Evolutionary conservation across 2,329 filamentous ascomycete species (phyloP).

Genomic region (Ophiostoma ips): DNA sequence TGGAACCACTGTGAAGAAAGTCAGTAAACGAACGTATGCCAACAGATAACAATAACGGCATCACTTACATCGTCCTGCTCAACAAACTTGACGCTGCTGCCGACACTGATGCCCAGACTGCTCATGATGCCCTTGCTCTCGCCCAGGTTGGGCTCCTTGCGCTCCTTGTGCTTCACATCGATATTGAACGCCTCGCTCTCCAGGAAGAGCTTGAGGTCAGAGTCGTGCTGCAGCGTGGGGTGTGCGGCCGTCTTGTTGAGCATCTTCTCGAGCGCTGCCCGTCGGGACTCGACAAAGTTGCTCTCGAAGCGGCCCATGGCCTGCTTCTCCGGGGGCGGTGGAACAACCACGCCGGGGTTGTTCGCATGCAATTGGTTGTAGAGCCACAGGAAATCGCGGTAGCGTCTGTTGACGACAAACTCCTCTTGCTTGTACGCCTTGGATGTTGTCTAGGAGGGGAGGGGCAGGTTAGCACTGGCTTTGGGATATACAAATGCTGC

Average conservation of each 20-base stretch:
- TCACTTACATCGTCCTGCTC: constrained; percentile 86
- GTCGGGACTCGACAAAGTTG: constrained; percentile 87
- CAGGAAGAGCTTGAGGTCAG: constrained; percentile 87
- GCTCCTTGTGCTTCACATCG: constrained; percentile 95
- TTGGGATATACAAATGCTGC: background rate
- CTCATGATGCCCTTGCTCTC: constrained; percentile 93
- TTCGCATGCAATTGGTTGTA: constrained; percentile 91
- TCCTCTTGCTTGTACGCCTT: constrained; percentile 89
- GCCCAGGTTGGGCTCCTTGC: constrained; percentile 68
- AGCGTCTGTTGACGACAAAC: constrained; percentile 85
- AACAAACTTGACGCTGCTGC: constrained; percentile 80
- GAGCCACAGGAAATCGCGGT: constrained; percentile 94
- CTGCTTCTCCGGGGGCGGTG: constrained; percentile 94
- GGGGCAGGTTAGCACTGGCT: background rate
- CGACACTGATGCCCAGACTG: constrained; percentile 65
- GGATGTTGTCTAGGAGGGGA: constrained; percentile 80
- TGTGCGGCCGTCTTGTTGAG: constrained; percentile 89
- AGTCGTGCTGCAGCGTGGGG: constrained; percentile 80
- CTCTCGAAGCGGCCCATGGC: constrained; percentile 90
- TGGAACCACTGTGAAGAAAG: constrained; percentile 67
- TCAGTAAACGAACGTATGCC: background rate
- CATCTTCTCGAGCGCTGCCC: constrained; percentile 92
- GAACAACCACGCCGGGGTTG: constrained; percentile 88
- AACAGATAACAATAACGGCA: background rate
- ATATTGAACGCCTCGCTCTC: constrained; percentile 94